Evolutionary conservation across 192 early-diverging fungal genomes (phyloP).

Genomic region (Coemansia reversa): DNA sequence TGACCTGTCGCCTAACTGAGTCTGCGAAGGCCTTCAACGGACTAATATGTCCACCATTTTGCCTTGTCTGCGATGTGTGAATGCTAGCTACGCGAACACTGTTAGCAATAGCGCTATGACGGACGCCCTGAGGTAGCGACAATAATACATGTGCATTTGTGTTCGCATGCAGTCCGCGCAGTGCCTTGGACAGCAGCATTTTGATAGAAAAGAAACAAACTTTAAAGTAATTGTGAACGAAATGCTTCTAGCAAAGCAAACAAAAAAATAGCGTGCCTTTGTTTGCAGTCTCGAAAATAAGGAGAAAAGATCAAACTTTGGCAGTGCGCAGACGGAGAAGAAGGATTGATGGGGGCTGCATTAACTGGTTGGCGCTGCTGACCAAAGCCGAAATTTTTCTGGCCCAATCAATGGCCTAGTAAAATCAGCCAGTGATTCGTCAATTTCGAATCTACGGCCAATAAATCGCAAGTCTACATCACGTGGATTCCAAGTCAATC

Average conservation of each 20-base stretch:
- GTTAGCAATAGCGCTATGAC: neutral
- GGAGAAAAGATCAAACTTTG: too few species aligned
- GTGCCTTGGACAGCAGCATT: conserved; percentile 26
- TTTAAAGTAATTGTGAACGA: neutral
- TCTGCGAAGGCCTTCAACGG: conserved; percentile 83
- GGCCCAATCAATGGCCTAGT: too few species aligned
- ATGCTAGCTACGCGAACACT: conserved; percentile 15
- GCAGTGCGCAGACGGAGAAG: too few species aligned
- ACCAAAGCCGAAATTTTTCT: too few species aligned
- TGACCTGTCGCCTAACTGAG: conserved; percentile 86
- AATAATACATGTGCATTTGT: conserved; percentile 2
- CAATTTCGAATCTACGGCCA: too few species aligned
- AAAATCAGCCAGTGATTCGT: too few species aligned
- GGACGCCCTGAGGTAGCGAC: neutral
- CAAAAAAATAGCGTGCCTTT: neutral
- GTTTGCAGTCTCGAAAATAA: neutral
- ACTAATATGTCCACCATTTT: conserved; percentile 51
- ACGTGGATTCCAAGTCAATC: too few species aligned
- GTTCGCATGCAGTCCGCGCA: conserved; percentile 22
- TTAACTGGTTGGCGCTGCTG: too few species aligned
- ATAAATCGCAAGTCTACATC: too few species aligned
- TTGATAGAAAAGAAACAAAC: conserved; percentile 1
- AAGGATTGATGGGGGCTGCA: too few species aligned
- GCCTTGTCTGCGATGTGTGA: conserved; percentile 30
- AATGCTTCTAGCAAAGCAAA: neutral